phyloP scores from a whole-genome alignment of 768 basidiomycete species.

The Austroboletus eburneus region DNA sequence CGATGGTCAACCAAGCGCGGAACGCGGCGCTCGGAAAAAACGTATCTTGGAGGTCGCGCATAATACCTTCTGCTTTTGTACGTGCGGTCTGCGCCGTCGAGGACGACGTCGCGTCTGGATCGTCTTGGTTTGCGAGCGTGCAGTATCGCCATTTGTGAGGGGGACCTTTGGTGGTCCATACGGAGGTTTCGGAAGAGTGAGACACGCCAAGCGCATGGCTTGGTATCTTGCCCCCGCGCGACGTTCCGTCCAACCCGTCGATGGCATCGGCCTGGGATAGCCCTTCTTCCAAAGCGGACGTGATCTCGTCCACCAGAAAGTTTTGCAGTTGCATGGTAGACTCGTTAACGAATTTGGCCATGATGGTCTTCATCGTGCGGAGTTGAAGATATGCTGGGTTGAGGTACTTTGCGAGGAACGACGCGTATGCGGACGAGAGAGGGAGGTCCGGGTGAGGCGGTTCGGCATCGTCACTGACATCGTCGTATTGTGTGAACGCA shows the following conservation, averaged over 20 bases:
- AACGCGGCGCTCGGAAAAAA: slow-evolving; percentile 80
- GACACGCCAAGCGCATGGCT: slow-evolving; percentile 60
- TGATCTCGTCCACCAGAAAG: slow-evolving; percentile 72
- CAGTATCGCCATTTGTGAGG: slow-evolving; percentile 96
- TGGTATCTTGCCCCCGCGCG: slow-evolving; percentile 54
- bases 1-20: slow-evolving; percentile 80
- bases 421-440: slow-evolving; percentile 54
- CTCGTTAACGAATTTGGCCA: slow-evolving; percentile 76
- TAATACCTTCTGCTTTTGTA: slow-evolving; percentile 14
- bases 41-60: slow-evolving; percentile 58
- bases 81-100: slow-evolving; percentile 3
- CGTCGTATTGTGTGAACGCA: slow-evolving; percentile 52
- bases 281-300: slow-evolving; percentile 59
- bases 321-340: slow-evolving; percentile 86
- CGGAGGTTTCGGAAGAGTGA: slow-evolving; percentile 37
- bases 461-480: slow-evolving; percentile 31
- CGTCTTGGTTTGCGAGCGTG: slow-evolving; percentile 37
- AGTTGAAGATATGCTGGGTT: slow-evolving; percentile 88
- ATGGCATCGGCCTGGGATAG: slow-evolving; percentile 58
- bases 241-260: slow-evolving; percentile 55
- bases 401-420: slow-evolving; percentile 80
- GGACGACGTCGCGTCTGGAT: neutral
- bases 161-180: slow-evolving; percentile 78
- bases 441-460: slow-evolving; percentile 47
- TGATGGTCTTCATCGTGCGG: slow-evolving; percentile 75